Conservation (phyloP, 306 rosid genomes). For the Prunus kanzakura region DNA sequence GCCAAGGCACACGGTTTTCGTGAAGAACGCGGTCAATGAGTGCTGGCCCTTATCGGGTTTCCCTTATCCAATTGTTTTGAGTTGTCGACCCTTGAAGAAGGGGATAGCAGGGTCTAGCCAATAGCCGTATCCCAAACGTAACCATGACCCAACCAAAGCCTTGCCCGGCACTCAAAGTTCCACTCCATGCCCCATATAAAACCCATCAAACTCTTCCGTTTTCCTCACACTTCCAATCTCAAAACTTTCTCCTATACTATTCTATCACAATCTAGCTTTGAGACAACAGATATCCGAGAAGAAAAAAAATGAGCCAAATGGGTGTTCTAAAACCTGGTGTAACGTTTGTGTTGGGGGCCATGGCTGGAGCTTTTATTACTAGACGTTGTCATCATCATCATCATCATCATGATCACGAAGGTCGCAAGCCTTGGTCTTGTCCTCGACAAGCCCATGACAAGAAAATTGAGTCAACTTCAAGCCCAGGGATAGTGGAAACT, state of each 20-base stretch:
- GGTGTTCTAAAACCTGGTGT: slow-evolving; percentile 15
- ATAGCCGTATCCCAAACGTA: background rate
- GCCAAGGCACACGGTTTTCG: too few species aligned
- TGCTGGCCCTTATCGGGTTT: too few species aligned
- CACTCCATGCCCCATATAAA: background rate
- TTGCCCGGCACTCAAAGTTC: background rate
- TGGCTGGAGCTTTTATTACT: slow-evolving; percentile 30
- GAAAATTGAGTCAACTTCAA: slow-evolving; percentile 2
- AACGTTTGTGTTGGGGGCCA: slow-evolving; percentile 41
- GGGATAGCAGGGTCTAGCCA: background rate
- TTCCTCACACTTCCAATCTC: background rate
- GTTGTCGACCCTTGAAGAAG: background rate
- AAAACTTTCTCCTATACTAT: background rate
- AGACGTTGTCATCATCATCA: slow-evolving; percentile 12
- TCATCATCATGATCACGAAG: slow-evolving; percentile 8
- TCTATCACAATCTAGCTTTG: background rate
- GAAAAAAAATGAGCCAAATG: background rate
- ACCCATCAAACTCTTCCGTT: background rate
- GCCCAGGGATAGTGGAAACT: background rate
- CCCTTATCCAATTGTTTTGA: background rate
- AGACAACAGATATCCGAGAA: background rate
- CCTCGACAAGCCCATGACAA: slow-evolving; percentile 15
- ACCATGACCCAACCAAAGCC: background rate
- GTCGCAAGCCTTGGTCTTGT: slow-evolving; percentile 15
- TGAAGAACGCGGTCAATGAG: too few species aligned